Evolutionary conservation across 164 flowering plant genomes (phyloP).

Genomic region (Vitis rotundifolia): DNA sequence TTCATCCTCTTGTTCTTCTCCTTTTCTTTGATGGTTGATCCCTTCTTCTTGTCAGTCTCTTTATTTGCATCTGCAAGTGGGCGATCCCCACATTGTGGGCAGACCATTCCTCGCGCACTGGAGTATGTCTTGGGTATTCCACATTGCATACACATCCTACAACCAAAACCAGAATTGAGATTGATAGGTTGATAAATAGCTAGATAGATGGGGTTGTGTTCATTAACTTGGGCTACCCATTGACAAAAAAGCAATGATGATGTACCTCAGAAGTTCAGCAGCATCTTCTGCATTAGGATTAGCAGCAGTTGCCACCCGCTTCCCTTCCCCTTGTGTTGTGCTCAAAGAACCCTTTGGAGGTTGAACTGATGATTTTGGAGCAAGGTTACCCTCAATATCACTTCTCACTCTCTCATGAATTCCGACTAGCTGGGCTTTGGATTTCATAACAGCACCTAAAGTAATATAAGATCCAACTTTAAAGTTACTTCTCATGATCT

Average conservation of each 20-base stretch:
- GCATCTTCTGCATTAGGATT: slow-evolving; percentile 86
- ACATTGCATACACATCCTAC: slow-evolving; percentile 89
- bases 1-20: slow-evolving; percentile 85
- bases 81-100: slow-evolving; percentile 82
- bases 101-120: slow-evolving; percentile 67
- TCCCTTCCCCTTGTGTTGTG: slow-evolving; percentile 39
- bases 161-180: slow-evolving; percentile 2
- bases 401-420: slow-evolving; percentile 91
- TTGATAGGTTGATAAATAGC: no score
- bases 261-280: slow-evolving; percentile 77
- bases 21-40: slow-evolving; percentile 59
- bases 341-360: slow-evolving; percentile 27
- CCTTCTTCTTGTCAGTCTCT: slow-evolving; percentile 66
- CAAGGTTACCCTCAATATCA: slow-evolving; percentile 53
- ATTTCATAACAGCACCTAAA: slow-evolving; percentile 84
- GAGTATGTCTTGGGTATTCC: slow-evolving; percentile 88
- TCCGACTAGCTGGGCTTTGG: slow-evolving; percentile 90
- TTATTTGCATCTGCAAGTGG: slow-evolving; percentile 44
- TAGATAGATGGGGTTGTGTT: not conserved
- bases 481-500: no score
- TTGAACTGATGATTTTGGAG: slow-evolving; percentile 28
- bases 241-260: not conserved
- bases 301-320: slow-evolving; percentile 65
- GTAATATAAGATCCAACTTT: not conserved
- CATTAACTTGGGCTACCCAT: not conserved